Conservation (phyloP, 768 basidiomycete genomes). For the Termitomyces sp. region DNA sequence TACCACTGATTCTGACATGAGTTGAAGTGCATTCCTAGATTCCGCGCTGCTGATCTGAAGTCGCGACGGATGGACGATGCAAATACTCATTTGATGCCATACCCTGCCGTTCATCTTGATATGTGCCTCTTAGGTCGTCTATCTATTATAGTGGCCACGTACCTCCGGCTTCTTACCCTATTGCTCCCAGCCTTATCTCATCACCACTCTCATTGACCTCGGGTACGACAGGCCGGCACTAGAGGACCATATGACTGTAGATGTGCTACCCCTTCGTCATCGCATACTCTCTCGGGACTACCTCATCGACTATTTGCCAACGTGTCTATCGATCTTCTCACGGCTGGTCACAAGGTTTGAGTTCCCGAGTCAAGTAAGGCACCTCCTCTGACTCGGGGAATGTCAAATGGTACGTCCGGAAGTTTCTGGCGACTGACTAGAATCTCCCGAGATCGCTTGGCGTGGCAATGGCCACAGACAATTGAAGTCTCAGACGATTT, state of each 20-base stretch:
- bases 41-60: neutral
- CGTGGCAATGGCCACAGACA: neutral
- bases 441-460: neutral
- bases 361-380: slow-evolving; percentile 37
- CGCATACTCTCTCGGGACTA: neutral
- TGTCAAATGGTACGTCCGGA: neutral
- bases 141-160: neutral
- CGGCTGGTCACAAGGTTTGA: slow-evolving; percentile 22
- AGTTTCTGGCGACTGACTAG: neutral
- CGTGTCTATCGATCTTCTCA: slow-evolving; percentile 17
- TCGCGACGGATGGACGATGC: neutral
- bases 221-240: neutral
- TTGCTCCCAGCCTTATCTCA: neutral
- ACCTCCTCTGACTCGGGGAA: slow-evolving; percentile 35
- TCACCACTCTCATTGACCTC: neutral
- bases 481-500: neutral
- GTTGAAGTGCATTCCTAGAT: neutral
- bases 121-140: neutral
- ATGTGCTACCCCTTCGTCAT: neutral
- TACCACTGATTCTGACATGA: neutral
- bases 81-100: neutral
- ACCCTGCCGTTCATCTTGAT: neutral
- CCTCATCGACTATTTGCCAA: neutral
- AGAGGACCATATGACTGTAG: neutral
- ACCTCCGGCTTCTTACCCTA: neutral